Percentiles rank a stretch among this genome's conserved stretches.
Evolutionary conservation across 2,329 filamentous ascomycete genomes (phyloP).

Genomic region (Penicillium capsulatum): DNA sequence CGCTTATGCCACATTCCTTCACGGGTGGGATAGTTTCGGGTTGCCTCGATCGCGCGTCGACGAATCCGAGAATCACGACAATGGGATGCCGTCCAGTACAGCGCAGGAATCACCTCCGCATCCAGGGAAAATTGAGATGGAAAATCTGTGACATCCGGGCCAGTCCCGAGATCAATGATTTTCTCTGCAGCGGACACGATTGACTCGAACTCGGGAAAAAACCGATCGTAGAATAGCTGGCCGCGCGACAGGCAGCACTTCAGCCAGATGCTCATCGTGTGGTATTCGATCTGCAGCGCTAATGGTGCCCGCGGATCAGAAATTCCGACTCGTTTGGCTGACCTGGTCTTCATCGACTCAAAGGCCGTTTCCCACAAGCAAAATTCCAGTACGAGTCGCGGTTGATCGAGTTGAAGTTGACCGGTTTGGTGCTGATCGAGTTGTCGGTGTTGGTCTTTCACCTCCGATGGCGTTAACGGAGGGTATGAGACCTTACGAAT

Average conservation of each 20-base stretch:
- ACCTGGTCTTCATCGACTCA: constrained; percentile 6
- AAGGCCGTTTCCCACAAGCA: constrained; percentile 12
- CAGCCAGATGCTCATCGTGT: constrained; percentile 9
- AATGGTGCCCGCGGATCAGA: constrained; percentile 14
- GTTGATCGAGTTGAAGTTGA: constrained; percentile 4
- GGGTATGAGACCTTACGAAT: constrained; percentile 1
- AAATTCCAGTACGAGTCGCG: constrained; percentile 1
- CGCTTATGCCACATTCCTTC: constrained; percentile 19
- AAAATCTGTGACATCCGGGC: not conserved
- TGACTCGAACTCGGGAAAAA: constrained; percentile 8
- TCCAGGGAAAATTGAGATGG: constrained; percentile 21
- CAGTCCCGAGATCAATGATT: constrained; percentile 5
- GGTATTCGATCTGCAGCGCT: constrained; percentile 15
- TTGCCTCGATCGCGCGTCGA: constrained; percentile 25
- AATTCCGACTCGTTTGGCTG: constrained; percentile 1
- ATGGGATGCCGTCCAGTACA: constrained; percentile 33
- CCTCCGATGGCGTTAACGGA: constrained; percentile 1
- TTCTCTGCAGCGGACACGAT: constrained; percentile 9
- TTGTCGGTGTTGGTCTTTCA: too few relatives aligned
- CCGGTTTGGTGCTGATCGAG: too few relatives aligned
- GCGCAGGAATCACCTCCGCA: constrained; percentile 29
- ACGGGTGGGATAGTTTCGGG: constrained; percentile 7
- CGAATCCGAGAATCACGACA: constrained; percentile 31
- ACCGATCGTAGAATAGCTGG: constrained; percentile 11
- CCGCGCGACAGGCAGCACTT: constrained; percentile 3